Conservation (phyloP, 805 yeast species). For the Starmerella apis region DNA sequence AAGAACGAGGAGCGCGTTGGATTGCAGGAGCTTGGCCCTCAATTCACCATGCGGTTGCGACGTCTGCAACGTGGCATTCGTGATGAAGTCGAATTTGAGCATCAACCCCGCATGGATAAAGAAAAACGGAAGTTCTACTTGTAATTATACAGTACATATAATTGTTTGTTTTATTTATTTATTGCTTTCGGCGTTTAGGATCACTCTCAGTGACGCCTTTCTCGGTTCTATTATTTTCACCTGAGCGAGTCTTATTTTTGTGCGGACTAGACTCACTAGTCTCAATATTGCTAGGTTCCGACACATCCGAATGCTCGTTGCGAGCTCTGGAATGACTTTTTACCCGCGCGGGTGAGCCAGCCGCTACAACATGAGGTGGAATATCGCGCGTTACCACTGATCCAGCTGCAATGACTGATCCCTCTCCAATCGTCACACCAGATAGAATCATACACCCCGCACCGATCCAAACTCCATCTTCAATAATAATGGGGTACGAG, state of each 20-base stretch:
- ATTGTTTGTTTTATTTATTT: not conserved
- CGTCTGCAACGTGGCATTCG: conserved; percentile 84
- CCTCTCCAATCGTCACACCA: conserved; percentile 55
- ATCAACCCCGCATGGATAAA: conserved; percentile 89
- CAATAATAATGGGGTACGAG: conserved; percentile 49
- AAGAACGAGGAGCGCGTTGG: conserved; percentile 87
- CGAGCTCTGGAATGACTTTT: conserved; percentile 5
- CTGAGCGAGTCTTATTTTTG: not conserved
- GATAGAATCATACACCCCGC: conserved; percentile 45
- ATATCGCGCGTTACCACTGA: conserved; percentile 50
- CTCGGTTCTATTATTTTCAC: not conserved
- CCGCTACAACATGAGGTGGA: conserved; percentile 46
- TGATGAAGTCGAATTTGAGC: conserved; percentile 94
- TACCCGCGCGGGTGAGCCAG: conserved; percentile 52
- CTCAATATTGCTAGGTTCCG: no score
- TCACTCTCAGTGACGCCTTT: not conserved
- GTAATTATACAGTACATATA: conserved; percentile 29
- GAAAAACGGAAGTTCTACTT: conserved; percentile 88
- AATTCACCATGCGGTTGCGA: conserved; percentile 79
- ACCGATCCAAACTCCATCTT: conserved; percentile 61
- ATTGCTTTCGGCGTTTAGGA: conserved; percentile 1
- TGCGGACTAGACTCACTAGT: no score
- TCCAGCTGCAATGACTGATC: conserved; percentile 56
- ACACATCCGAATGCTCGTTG: not conserved
- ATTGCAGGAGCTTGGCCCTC: conserved; percentile 92